phyloP scores from a whole-genome alignment of 257 asterid genomes.

The Capsicum pubescens region DNA sequence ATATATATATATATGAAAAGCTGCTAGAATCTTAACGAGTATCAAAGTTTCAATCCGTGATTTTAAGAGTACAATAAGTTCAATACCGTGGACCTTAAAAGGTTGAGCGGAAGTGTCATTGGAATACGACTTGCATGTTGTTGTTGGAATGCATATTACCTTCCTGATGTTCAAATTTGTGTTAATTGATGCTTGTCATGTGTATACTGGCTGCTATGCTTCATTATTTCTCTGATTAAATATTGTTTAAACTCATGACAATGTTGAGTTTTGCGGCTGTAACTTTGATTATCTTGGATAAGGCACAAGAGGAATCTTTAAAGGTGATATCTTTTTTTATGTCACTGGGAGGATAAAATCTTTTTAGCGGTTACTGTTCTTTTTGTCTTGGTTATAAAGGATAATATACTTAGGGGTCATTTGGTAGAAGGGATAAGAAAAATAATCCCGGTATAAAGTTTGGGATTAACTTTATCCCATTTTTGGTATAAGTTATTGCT shows the following conservation, averaged over 20 bases:
- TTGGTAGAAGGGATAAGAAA: too few relatives aligned
- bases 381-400: background rate
- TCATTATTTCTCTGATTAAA: background rate
- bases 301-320: background rate
- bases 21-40: too few relatives aligned
- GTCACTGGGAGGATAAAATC: background rate
- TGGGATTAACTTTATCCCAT: too few relatives aligned
- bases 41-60: too few relatives aligned
- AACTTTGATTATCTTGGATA: background rate
- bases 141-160: background rate
- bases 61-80: too few relatives aligned
- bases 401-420: background rate
- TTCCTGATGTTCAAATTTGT: background rate
- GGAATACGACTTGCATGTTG: background rate
- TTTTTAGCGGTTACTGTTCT: background rate
- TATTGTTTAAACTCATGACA: background rate
- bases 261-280: background rate
- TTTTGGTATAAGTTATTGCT: too few relatives aligned
- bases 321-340: background rate
- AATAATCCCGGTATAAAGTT: too few relatives aligned
- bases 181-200: background rate
- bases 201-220: background rate
- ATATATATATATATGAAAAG: too few relatives aligned
- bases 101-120: background rate
- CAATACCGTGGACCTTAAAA: too few relatives aligned